Base-by-base conservation (phyloP, 2,329 filamentous ascomycete genomes). In the Penicillium thymicola region DNA sequence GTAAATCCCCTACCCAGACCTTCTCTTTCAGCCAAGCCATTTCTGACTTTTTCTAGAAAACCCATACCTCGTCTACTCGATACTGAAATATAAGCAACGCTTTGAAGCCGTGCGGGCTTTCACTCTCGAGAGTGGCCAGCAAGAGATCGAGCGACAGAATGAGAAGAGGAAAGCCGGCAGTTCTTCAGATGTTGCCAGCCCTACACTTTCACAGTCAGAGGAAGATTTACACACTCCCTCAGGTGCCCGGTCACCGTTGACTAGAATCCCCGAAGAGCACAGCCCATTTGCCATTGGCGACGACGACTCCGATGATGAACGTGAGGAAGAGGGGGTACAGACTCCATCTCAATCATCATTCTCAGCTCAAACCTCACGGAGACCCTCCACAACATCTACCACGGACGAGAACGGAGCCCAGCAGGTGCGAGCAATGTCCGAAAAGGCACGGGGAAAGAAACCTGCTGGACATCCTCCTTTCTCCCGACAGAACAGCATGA, bases 371-470 rank as follows among this genome's bases (percentile, higher is more conserved):
- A 78, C 76, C 18, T 84, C 82, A 18, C 82, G 86, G 37, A 84
- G 88, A 23, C 87, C 89, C 4, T 93, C 90, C 0, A 79, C 89
- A 21, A 84, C 85, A 28, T 84, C 82, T 0, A 85, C 84, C 0
- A 76, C 83, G 0, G 91, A 95, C 57, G 92, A 95, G 58, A 88
- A 89, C 4, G 85, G 96, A 10, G 92, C 91, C 14, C 81, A 86
- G 21, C 92, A 97, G 70, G 73, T 96, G 30, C 85, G 90, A 55
- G 92, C 92, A 53, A 96, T 97, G 90, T 97, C 93, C 21, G 94
- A 97, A 74, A 99, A 97, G 73, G 94, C 94, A 16, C 82, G 94
- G 48, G 94, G 94, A 8, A 99, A 99, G 75, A 91, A 96, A 86
- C 94, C 93, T 28, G 91, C 89, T 13, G 89, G 90, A 1, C 81